Base-by-base conservation (phyloP, 192 early-diverging fungal species). In the Pecoramyces ruminantium region DNA sequence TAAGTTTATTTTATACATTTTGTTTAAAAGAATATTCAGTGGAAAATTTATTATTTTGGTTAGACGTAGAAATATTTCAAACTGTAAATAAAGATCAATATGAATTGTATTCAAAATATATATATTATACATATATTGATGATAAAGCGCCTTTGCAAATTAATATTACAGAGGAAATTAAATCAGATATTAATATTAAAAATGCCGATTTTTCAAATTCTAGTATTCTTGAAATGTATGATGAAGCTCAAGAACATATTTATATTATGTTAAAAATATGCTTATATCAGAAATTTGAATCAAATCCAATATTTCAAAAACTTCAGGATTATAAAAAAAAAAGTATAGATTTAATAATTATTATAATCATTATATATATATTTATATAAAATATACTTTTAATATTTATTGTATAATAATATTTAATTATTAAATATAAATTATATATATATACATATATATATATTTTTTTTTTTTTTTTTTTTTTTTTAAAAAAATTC, bases 51-150 rank as follows among this genome's bases (percentile, higher is more conserved):
- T 83, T 95, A 78, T 96, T 96, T 85, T 94, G 93, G 84, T 80
- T 96, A 78, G 94, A 95, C 79, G 92, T 95, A 14, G 95, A 96
- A 84, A 84, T 93, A 2, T 93, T 94, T 83, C 86, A 91, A 30
- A 82, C 85, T 30, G 79, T 28, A 8, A 30, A 30, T 28, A 78
- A 79, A 29, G 34, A 80, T 15, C 25, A 38, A 18, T 27, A 81
- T 1, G 34, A 78, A n/a, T 29, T 77, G 15, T 89, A 81, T 79
- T 82, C 82, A 1, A 83, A 81, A 29, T 88, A 95, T 82, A 94
- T 96, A 78, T 94, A 93, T 82, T 83, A 92, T 39, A 94, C 88
- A 38, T 96, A 95, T 83, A 83, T 96, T 18, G 87, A 89, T 80
- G 82, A 88, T 4, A 84, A 81, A 18, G 90, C 90, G 0, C 94